Conservation (phyloP, 305 asterid genomes). For the Fraxinus paxiana region DNA sequence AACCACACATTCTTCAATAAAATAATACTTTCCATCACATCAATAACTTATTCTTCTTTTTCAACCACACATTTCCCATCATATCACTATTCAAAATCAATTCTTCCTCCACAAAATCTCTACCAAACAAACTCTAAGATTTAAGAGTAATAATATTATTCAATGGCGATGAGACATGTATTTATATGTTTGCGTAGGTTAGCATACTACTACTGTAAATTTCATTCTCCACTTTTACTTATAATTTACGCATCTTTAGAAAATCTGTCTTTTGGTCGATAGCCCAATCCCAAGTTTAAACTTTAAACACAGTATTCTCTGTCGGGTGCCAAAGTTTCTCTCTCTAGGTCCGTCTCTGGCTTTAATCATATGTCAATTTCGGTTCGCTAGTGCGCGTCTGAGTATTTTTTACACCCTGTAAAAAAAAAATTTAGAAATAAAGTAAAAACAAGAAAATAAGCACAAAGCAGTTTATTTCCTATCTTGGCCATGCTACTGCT, state of each 20-base stretch:
- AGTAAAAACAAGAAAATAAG: not conserved
- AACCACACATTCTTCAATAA: too few species aligned
- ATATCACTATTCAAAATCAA: too few species aligned
- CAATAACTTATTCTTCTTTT: too few species aligned
- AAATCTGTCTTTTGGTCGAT: constrained; percentile 36
- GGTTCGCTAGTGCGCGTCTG: constrained; percentile 24
- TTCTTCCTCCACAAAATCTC: too few species aligned
- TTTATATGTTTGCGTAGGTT: not conserved
- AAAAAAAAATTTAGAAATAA: not conserved
- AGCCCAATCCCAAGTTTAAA: constrained; percentile 21
- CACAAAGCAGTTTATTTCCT: not conserved
- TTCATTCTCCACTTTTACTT: not conserved
- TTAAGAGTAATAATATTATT: not conserved
- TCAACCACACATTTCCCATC: too few species aligned
- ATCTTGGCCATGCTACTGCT: not conserved
- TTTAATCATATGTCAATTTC: constrained; percentile 41
- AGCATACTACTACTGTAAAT: not conserved
- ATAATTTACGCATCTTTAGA: not conserved
- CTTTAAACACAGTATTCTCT: constrained; percentile 18
- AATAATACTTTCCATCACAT: too few species aligned
- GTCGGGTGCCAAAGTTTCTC: constrained; percentile 53
- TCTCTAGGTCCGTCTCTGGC: constrained; percentile 35
- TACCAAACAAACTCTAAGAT: too few species aligned
- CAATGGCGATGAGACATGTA: not conserved
- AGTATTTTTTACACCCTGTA: constrained; percentile 25